Percentiles rank a stretch among this genome's conserved stretches.
phyloP scores from a whole-genome alignment of 441 rosid species.

The Mallotus repandus region DNA sequence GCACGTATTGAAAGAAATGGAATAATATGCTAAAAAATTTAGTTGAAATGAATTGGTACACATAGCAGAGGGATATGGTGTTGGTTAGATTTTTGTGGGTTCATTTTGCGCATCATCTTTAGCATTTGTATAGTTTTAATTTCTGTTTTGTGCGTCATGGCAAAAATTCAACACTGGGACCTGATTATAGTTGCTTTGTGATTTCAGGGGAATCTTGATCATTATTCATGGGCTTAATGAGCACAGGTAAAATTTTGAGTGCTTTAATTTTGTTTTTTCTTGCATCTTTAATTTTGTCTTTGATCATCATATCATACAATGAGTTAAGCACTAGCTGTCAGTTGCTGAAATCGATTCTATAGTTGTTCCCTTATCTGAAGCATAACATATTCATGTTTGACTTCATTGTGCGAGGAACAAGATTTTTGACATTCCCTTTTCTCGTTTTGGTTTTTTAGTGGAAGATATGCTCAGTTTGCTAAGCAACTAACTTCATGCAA shows the following conservation, averaged over 20 bases:
- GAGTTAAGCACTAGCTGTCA: no score
- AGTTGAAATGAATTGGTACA: no score
- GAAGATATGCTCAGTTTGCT: conserved; percentile 89
- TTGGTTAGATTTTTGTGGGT: no score
- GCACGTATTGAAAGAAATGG: no score
- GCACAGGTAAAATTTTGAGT: conserved; percentile 58
- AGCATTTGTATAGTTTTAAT: neutral
- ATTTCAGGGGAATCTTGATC: conserved; percentile 77
- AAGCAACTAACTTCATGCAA: conserved; percentile 62
- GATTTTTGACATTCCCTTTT: neutral
- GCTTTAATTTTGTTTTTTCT: neutral
- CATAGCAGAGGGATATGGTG: no score
- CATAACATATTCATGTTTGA: neutral
- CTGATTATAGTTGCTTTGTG: conserved; percentile 15
- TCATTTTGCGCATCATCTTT: no score
- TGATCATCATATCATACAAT: neutral
- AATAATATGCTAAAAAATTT: no score
- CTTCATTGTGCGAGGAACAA: neutral
- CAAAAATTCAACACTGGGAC: neutral
- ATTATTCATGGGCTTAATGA: conserved; percentile 92
- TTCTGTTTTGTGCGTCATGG: neutral
- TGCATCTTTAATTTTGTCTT: neutral
- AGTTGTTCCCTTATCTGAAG: neutral
- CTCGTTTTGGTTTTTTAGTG: conserved; percentile 43
- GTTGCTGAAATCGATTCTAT: no score